phyloP scores from a whole-genome alignment of 495 filamentous ascomycete genomes.

The Tuber magnatum region DNA sequence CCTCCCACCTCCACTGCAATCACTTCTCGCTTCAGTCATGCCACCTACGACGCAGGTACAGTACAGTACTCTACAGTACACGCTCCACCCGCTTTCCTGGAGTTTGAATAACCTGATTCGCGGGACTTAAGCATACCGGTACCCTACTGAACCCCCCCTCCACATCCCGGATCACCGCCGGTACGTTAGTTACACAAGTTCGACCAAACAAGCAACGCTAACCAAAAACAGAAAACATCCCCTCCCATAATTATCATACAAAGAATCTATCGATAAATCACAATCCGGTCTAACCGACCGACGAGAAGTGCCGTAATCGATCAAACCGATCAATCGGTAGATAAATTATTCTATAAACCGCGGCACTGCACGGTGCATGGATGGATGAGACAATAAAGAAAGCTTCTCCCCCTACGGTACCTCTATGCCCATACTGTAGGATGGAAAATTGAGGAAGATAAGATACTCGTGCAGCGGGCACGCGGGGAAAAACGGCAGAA shows the following conservation, averaged over 20 bases:
- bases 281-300: background rate
- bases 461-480: background rate
- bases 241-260: background rate
- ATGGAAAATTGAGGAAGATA: background rate
- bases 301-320: background rate
- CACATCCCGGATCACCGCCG: background rate
- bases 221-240: background rate
- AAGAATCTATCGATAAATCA: background rate
- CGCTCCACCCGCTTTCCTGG: background rate
- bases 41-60: background rate
- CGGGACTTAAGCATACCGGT: constrained; percentile 3
- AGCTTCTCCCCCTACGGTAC: background rate
- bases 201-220: background rate
- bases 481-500: background rate
- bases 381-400: background rate
- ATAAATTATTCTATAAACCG: too few relatives aligned
- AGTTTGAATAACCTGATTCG: background rate
- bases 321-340: background rate
- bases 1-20: background rate
- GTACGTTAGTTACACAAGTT: background rate
- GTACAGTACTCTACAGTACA: background rate
- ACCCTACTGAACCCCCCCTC: background rate
- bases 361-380: background rate
- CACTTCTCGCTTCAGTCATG: background rate
- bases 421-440: background rate